phyloP scores from a whole-genome alignment of 2,329 filamentous ascomycete genomes.

The Boeremia exigua region DNA sequence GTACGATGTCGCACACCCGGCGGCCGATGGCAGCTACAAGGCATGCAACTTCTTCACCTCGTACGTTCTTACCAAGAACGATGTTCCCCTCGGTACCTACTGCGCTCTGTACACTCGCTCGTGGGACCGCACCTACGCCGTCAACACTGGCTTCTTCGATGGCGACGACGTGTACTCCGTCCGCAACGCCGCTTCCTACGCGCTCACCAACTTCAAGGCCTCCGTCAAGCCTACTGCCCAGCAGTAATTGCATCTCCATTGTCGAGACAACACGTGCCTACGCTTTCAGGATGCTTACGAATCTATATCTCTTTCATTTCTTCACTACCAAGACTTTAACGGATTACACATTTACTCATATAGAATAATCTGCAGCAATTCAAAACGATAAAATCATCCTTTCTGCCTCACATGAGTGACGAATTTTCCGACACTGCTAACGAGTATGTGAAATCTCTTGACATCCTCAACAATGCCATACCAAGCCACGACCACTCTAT shows the following conservation, averaged over 20 bases:
- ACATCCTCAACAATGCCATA: neutral
- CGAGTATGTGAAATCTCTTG: no score
- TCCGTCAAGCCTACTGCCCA: neutral
- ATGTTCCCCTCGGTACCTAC: constrained; percentile 47
- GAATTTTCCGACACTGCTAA: neutral
- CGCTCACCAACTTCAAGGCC: neutral
- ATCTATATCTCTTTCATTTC: neutral
- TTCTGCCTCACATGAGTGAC: neutral
- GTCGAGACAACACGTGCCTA: neutral
- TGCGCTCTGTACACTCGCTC: constrained; percentile 37
- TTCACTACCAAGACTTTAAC: constrained; percentile 2
- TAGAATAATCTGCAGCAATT: constrained; percentile 1
- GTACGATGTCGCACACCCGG: constrained; percentile 41
- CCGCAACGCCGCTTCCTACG: constrained; percentile 12
- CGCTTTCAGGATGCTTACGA: neutral
- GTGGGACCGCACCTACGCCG: constrained; percentile 23
- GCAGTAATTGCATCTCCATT: neutral
- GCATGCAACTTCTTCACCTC: constrained; percentile 49
- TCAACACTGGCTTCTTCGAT: constrained; percentile 33
- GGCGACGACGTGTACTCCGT: constrained; percentile 25
- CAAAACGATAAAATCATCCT: neutral
- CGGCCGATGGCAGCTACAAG: constrained; percentile 35
- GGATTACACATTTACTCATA: neutral
- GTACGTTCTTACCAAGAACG: constrained; percentile 47
- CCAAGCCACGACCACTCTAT: neutral